Base-by-base conservation (phyloP, 2,329 filamentous ascomycete species). In the Calonectria ilicicola region DNA sequence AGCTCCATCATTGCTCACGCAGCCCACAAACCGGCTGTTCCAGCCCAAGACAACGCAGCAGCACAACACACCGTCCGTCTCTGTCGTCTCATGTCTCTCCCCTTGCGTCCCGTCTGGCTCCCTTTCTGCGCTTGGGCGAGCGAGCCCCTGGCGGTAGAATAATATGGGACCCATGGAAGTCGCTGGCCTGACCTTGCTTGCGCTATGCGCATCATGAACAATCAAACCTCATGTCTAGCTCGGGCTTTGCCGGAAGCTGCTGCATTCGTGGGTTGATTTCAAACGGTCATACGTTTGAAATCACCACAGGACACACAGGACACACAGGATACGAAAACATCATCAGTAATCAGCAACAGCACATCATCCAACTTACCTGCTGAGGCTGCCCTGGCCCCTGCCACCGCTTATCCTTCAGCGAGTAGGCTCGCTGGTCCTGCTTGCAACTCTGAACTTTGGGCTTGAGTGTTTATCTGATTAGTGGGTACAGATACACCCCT, bases 201-300 rank as follows among this genome's bases (percentile, higher is more conserved):
- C 7, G 38, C 65, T 46, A 38, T 47, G 65, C 56, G 58, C 69
- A 65, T 72, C 65, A 49, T 26, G 40, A 68, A 65, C 58, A 58
- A 47, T 49, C 69, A 64, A 72, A 72, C 38, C 46, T 70, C 64
- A 47, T 40, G 72, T 70, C 67, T 65, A 65, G 56, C 65, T 64
- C 62, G 58, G 67, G 67, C 69, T 71, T 73, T 68, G 69, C 76
- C 75, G 75, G 75, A 71, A 71, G 63, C 69, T 23, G 32, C 75
- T 75, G 70, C 67, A 73, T 44, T 60, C 62, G 51, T 75, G 70
- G 69, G 66, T 75, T 74, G 74, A 76, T 75, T 72, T 65, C 38
- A 67, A 71, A 47, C 27, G 46, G 67, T 74, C 72, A 75, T 72
- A 76, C 72, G 75, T 72, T 73, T 72, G 68, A 64, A 70, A 73